Base-by-base conservation (phyloP, 306 rosid species). In the Quercus variabilis region DNA sequence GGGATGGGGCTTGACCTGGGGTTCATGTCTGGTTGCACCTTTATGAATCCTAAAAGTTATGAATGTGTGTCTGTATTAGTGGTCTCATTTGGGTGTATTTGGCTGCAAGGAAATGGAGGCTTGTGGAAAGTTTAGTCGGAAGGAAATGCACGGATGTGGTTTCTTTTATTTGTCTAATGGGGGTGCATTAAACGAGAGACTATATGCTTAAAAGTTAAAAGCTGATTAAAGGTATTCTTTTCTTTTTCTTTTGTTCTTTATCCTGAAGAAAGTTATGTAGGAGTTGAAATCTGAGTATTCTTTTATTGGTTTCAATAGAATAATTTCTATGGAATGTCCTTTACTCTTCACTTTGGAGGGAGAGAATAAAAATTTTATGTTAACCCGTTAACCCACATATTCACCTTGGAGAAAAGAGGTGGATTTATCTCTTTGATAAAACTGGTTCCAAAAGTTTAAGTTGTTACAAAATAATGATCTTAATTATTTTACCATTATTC, bases 111-210 rank as follows among this genome's bases (percentile, higher is more conserved):
- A 46, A 68, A 49, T 20, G 46, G 41, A 69, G 71, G 63, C 73
- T 51, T 49, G 67, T 79, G 78, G 25, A 73, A 74, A 52, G 78
- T 79, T 28, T 23, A 58, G 43, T 31, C 56, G 1, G 9, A 13
- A 17, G 49, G 51, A 23, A 54, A 8, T 30, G 10, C 30, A 18
- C 11, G 31, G 26, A 54, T n/a, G 13, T 31, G 51, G 30, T 14
- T 14, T 73, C 69, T 62, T 62, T 26, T 6, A 26, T 1, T 25
- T 56, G 41, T 58, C 73, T 72, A 4, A 21, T 6, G 23, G 58
- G 65, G 7, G 20, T 46, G 35, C 23, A 18, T 63, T 49, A 76
- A 49, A 76, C 20, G 18, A 62, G 30, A 62, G 62, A 49, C 54
- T 30, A 30, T 17, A 21, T 41, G 55, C 49, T 63, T 25, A 33